Conservation (phyloP, 441 rosid species). For the Eutrema salsugineum region DNA sequence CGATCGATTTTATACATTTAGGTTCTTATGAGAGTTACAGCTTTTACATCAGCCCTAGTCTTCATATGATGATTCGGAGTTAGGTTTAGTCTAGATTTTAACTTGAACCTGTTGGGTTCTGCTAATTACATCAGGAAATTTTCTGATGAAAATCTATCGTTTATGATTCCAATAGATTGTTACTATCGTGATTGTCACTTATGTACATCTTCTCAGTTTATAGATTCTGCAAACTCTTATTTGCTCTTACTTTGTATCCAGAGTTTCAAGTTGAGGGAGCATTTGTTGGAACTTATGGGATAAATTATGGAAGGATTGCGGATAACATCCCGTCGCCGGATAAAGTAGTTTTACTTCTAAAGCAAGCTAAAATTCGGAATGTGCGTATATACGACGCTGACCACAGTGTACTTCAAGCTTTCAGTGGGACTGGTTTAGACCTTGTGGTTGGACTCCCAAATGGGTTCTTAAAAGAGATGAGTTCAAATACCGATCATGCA, state of each 20-base stretch:
- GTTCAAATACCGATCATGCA: conserved; percentile 63
- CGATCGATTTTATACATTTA: conserved; percentile 6
- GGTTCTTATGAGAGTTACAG: conserved; percentile 1
- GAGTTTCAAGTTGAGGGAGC: conserved; percentile 45
- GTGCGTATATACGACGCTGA: conserved; percentile 84
- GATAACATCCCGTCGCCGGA: conserved; percentile 90
- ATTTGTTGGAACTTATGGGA: conserved; percentile 86
- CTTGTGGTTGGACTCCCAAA: conserved; percentile 84
- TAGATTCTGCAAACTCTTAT: background rate
- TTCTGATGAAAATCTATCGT: background rate
- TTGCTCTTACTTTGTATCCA: conserved; percentile 16
- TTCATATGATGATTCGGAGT: background rate
- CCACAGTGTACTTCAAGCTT: conserved; percentile 76
- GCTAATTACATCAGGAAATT: background rate
- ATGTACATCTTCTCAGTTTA: background rate
- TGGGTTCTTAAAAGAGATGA: conserved; percentile 63
- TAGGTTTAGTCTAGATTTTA: background rate
- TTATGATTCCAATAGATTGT: background rate
- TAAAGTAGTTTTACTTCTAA: conserved; percentile 73
- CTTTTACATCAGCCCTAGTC: conserved; percentile 6
- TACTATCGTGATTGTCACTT: background rate
- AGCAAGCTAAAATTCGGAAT: conserved; percentile 78
- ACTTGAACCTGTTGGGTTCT: background rate
- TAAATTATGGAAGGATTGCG: conserved; percentile 91
- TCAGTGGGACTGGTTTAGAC: conserved; percentile 79